Evolutionary conservation across 2,329 filamentous ascomycete genomes (phyloP).

Genomic region (Aspergillus felis): DNA sequence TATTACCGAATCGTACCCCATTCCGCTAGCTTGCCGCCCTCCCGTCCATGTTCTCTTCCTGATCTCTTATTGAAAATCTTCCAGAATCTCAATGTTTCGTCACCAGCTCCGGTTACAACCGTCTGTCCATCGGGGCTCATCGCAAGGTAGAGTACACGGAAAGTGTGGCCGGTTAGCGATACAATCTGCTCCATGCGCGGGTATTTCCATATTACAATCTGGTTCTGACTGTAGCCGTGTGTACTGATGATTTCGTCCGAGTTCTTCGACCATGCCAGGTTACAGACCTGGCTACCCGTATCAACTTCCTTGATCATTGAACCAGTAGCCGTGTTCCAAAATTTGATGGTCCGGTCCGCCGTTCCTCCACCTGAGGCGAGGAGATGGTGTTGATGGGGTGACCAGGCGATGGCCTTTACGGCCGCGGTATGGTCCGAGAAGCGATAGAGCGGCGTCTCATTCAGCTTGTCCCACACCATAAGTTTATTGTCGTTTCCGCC

Average conservation of each 20-base stretch:
- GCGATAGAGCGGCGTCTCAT: conserved; percentile 87
- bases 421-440: conserved; percentile 94
- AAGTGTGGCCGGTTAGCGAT: conserved; percentile 92
- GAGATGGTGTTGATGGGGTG: conserved; percentile 87
- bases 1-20: conserved; percentile 74
- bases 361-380: conserved; percentile 96
- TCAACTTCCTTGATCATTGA: conserved; percentile 81
- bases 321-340: conserved; percentile 92
- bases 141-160: conserved; percentile 89
- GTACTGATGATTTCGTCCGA: conserved; percentile 97
- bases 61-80: conserved; percentile 86
- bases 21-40: conserved; percentile 63
- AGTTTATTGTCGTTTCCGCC: conserved; percentile 98
- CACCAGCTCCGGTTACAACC: conserved; percentile 91
- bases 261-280: conserved; percentile 94
- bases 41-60: conserved; percentile 63
- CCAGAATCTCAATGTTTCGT: conserved; percentile 96
- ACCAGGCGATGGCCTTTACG: conserved; percentile 98
- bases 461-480: conserved; percentile 96
- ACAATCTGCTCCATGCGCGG: conserved; percentile 97
- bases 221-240: conserved; percentile 95
- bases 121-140: conserved; percentile 96
- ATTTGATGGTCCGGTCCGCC: conserved; percentile 92
- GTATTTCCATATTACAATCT: conserved; percentile 99
- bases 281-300: conserved; percentile 98